Conservation (phyloP, 345 rosid genomes). For the Hibiscus tridactylites region DNA sequence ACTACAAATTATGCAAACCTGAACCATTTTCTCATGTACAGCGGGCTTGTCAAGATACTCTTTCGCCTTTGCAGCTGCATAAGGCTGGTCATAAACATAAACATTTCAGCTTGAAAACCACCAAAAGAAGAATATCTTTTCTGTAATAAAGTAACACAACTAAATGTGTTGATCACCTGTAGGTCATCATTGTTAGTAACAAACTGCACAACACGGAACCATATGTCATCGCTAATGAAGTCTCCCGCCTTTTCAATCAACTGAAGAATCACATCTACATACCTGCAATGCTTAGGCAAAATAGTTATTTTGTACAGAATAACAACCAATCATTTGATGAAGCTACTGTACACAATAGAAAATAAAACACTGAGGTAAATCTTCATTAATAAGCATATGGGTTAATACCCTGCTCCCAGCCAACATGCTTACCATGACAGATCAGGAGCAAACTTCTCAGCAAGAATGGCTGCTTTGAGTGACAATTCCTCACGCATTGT, state of each 20-base stretch:
- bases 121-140: background rate
- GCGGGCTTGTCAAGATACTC: constrained; percentile 94
- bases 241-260: constrained; percentile 99
- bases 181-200: constrained; percentile 98
- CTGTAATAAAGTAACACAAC: constrained; percentile 9
- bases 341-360: background rate
- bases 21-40: constrained; percentile 95
- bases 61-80: constrained; percentile 89
- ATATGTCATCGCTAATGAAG: constrained; percentile 98
- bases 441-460: constrained; percentile 99
- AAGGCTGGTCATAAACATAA: constrained; percentile 53
- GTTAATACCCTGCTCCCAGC: background rate
- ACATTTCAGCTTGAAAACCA: constrained; percentile 20
- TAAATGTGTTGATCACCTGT: constrained; percentile 46
- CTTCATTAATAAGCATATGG: background rate
- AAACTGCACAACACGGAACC: constrained; percentile 99
- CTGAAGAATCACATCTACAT: constrained; percentile 98
- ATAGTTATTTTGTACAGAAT: constrained; percentile 1
- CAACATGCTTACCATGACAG: constrained; percentile 71
- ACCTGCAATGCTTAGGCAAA: constrained; percentile 37
- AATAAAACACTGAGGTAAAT: background rate
- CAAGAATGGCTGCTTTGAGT: constrained; percentile 97
- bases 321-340: background rate
- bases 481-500: constrained; percentile 97
- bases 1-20: constrained; percentile 42